Base-by-base conservation (phyloP, 2,329 filamentous ascomycete genomes). In the Diaporthe capsici region DNA sequence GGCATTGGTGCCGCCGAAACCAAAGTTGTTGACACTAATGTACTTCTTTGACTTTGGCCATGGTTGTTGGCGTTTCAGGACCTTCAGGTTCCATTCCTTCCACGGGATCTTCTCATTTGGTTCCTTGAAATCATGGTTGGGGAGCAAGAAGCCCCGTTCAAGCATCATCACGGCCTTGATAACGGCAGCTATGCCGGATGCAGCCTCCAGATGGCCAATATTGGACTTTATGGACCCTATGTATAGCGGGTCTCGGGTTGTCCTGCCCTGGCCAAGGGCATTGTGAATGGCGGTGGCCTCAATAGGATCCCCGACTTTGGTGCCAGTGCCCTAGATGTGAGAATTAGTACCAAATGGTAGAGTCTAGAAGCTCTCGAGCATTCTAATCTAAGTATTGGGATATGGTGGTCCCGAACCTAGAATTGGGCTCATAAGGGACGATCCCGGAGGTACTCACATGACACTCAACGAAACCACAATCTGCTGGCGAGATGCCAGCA, bases 151-250 rank as follows among this genome's bases (percentile, higher is more conserved):
- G 7, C 85, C 86, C 72, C 86, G 84, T 77, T 90, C 87, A 1
- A 90, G 83, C 84, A 88, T 88, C 75, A 90, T 76, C 0, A 86
- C 85, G 0, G 87, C 85, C 80, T 90, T 90, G 77, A 90, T 88
- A 25, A 90, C 80, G 5, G 85, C 87, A 0, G 86, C 84, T 25
- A 90, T 85, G n/a, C 89, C 82, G 2, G 86, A 87, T 0, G 87
- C 87, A 3, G 85, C 87, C 77, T 90, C 89, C 8, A 88, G 74
- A 79, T 90, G 89, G 13, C 89, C 89, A 44, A 85, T 79, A 67
- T 85, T 86, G 42, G 84, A 80, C 76, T 86, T 86, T 34, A 83
- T 79, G 1, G 83, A 83, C 10, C 84, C 84, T 9, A 84, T 81
- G 72, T 81, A 82, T 6, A 84, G 77, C 0, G 81, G 81, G 9